Evolutionary conservation across 805 yeast genomes (phyloP), one percentile per base, ranked within the genome.

Genomic region (Scheffersomyces stipitis): DNA sequence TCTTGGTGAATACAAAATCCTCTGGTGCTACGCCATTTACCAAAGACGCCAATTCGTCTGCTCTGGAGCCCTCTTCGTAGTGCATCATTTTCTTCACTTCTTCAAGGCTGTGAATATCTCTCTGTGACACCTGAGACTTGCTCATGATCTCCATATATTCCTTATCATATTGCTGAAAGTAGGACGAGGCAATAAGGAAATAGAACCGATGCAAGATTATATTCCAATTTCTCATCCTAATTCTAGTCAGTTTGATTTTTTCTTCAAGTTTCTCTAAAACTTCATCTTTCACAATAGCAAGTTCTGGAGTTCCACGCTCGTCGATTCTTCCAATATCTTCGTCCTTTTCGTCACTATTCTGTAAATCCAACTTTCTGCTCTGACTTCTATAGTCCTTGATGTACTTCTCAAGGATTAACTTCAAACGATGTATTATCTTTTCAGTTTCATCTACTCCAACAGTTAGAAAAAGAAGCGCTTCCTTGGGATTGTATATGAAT

Each of bases 111-210:
- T 18, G 9, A 14, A 15, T 12, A 32, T 35, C 16, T 15, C n/a
- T 14, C 12, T 18, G 30, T 5, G 36, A n/a, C 2, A 49, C 33
- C 16, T 41, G 44, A 26, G 41, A 38, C 7, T 46, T 29, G 8
- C 31, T 7, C 7, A 64, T 58, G 27, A 60, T 57, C 14, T 44
- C 39, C 18, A 42, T 45, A 34, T 62, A 69, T 33, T 63, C 71
- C 15, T 45, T 49, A 44, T 69, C 71, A 40, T 65, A 58, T 7
- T 51, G 37, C 43, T 83, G 90, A 45, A 73, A 86, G 51, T 83
- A 77, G 0, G 85, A 76, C 2, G 89, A 78, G 0, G 87, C 97
- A 17, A 85, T 65, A 43, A 88, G 77, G 52, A 90, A 91, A 52
- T 78, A 83, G 30, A 83, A 73, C 34, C 90, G 81, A 55, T 93